Evolutionary conservation across 2,329 filamentous ascomycete genomes (phyloP).

Genomic region (Gliomastix tumulicola): DNA sequence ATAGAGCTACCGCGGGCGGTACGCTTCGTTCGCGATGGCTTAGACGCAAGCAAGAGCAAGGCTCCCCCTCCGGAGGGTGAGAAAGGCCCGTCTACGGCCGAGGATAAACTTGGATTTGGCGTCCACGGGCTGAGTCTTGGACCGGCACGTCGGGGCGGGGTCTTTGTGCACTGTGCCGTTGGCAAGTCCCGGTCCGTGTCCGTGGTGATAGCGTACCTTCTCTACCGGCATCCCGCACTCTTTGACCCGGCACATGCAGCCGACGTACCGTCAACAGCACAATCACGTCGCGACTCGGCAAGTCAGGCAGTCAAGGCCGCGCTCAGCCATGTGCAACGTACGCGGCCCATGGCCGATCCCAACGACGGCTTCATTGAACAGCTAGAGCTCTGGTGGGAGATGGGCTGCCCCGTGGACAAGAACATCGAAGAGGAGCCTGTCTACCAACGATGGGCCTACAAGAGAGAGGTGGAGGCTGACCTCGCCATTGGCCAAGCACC

Average conservation of each 20-base stretch:
- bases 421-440: constrained; percentile 58
- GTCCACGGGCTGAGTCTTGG: constrained; percentile 9
- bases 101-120: too few species aligned
- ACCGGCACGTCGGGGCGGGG: constrained; percentile 25
- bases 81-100: not conserved
- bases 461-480: constrained; percentile 45
- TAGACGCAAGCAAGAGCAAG: constrained; percentile 24
- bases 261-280: constrained; percentile 5
- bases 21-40: constrained; percentile 73
- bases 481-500: constrained; percentile 73
- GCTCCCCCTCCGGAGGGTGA: not conserved
- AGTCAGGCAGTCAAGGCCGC: constrained; percentile 49
- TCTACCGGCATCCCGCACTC: constrained; percentile 55
- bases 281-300: constrained; percentile 25
- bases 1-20: constrained; percentile 73
- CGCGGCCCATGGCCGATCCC: constrained; percentile 74
- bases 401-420: constrained; percentile 64
- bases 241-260: constrained; percentile 24
- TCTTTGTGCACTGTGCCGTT: constrained; percentile 74
- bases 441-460: constrained; percentile 69
- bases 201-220: constrained; percentile 76
- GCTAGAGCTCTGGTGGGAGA: constrained; percentile 77
- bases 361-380: constrained; percentile 91
- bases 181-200: constrained; percentile 91
- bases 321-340: constrained; percentile 60